phyloP scores from a whole-genome alignment of 2,329 filamentous ascomycete genomes.

The Rutstroemia sp. region DNA sequence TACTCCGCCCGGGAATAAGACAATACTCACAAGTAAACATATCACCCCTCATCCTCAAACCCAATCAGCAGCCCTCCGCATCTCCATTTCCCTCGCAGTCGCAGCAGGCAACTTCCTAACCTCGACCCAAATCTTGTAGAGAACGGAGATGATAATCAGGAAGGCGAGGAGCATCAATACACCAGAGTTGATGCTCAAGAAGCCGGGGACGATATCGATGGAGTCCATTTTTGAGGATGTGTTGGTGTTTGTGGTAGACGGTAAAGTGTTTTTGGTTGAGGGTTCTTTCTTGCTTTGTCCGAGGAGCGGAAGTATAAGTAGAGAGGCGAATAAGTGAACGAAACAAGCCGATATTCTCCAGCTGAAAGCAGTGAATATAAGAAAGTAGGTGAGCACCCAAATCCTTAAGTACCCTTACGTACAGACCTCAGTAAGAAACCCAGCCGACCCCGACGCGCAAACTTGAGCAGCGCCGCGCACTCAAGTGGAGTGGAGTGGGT shows the following conservation, averaged over 20 bases:
- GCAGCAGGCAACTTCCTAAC: background rate
- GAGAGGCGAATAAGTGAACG: background rate
- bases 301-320: background rate
- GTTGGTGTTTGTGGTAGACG: background rate
- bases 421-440: too few species aligned
- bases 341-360: too few species aligned
- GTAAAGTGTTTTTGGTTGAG: background rate
- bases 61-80: background rate
- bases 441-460: too few species aligned
- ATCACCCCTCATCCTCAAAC: background rate
- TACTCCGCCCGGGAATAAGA: too few species aligned
- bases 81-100: background rate
- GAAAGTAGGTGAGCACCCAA: too few species aligned
- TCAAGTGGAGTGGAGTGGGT: too few species aligned
- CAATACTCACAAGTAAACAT: background rate
- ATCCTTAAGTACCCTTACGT: too few species aligned
- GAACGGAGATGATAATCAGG: background rate
- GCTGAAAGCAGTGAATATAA: too few species aligned
- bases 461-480: too few species aligned
- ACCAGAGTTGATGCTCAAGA: background rate
- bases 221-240: background rate
- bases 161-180: slow-evolving; percentile 2
- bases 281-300: background rate
- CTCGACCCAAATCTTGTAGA: slow-evolving; percentile 1
- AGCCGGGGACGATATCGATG: slow-evolving; percentile 6